These are phyloP conservation scores for Pleurotus cornucopiae DNA, from an alignment of 768 basidiomycete genomes.

Conservation along the genomic window DNA sequence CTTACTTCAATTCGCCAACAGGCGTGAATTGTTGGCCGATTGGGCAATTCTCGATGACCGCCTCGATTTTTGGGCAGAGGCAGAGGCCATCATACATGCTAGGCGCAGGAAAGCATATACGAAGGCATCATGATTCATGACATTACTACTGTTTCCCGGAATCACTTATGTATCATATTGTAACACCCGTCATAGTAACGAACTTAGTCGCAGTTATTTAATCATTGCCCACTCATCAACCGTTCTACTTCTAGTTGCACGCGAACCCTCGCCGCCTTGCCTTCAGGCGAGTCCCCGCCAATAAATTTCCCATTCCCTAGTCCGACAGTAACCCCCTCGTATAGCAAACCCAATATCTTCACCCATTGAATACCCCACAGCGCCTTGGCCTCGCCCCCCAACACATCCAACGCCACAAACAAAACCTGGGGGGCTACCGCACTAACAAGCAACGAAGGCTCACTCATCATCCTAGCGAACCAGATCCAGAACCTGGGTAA, in stretches of 20 bases:
- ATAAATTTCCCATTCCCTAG: constrained; percentile 43
- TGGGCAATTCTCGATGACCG: not conserved
- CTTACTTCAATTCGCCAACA: not conserved
- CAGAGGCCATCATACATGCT: not conserved
- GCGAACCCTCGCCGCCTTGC: constrained; percentile 58
- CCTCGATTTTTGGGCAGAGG: not conserved
- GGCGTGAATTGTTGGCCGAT: not conserved
- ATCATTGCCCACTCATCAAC: constrained; percentile 34
- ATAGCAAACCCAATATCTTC: constrained; percentile 63
- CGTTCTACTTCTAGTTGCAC: constrained; percentile 65
- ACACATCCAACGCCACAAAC: constrained; percentile 68
- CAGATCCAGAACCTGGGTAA: constrained; percentile 68
- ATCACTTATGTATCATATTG: not conserved
- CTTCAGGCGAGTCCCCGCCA: constrained; percentile 59
- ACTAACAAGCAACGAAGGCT: constrained; percentile 47
- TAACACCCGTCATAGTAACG: not conserved
- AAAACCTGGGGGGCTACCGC: constrained; percentile 63
- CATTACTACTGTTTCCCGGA: not conserved
- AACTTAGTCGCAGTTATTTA: not conserved
- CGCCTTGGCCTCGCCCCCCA: constrained; percentile 53
- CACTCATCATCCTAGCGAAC: constrained; percentile 58
- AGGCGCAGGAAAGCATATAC: not conserved
- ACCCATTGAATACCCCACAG: constrained; percentile 80
- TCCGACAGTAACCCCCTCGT: constrained; percentile 58
- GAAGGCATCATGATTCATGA: not conserved